Conservation (phyloP, 2,329 filamentous ascomycete species). For the Hymenoscyphus albidus region DNA sequence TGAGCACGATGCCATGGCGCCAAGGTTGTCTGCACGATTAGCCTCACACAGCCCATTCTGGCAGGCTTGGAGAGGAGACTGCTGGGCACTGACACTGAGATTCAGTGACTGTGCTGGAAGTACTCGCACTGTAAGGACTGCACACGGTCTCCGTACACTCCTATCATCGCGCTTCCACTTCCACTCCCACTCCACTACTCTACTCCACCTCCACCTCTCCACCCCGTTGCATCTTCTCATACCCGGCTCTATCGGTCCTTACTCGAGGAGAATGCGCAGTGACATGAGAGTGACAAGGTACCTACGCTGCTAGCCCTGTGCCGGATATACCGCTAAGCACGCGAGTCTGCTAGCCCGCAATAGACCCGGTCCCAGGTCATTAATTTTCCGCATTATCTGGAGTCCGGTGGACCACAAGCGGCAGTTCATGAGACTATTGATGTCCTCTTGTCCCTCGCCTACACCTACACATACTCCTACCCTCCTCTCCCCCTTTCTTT, state of each 20-base stretch:
- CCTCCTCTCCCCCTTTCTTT: background rate
- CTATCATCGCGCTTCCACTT: no score
- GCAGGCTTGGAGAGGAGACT: background rate
- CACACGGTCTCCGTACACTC: no score
- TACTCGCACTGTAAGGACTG: no score
- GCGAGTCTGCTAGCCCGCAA: background rate
- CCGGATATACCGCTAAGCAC: background rate
- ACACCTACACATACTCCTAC: background rate
- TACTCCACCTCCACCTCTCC: background rate
- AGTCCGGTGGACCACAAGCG: constrained; percentile 6
- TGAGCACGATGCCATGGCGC: background rate
- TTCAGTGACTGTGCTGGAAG: no score
- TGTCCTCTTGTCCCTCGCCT: background rate
- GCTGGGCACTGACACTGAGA: no score
- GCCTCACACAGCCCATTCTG: constrained; percentile 2
- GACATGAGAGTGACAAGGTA: background rate
- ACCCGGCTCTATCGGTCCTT: constrained; percentile 10
- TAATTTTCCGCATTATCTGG: constrained; percentile 9
- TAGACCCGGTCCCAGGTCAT: background rate
- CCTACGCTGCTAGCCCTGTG: background rate
- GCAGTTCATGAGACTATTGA: constrained; percentile 12
- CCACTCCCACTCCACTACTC: no score
- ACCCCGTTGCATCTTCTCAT: background rate
- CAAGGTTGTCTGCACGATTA: background rate
- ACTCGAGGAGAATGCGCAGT: background rate